Percentiles rank a stretch among this genome's conserved stretches.
These are phyloP conservation scores for Fusarium nelsonii DNA, from an alignment of 2,329 filamentous ascomycete species.

Conservation along the genomic window DNA sequence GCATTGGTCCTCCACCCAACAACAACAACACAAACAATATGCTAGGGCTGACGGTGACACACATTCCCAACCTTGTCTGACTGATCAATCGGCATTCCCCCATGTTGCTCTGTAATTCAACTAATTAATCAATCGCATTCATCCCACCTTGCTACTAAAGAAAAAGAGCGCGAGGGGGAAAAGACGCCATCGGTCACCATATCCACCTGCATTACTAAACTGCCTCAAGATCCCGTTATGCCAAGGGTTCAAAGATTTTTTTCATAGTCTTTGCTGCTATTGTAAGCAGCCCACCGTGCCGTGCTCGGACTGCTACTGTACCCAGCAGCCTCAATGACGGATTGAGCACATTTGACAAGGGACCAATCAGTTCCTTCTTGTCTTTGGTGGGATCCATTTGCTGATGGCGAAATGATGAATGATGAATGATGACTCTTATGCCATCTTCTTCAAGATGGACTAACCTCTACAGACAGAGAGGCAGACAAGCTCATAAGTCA, in stretches of 20 bases:
- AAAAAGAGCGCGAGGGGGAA: neutral
- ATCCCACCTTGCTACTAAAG: neutral
- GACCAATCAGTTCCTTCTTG: constrained; percentile 16
- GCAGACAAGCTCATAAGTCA: neutral
- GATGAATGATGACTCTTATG: constrained; percentile 47
- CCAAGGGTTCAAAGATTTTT: neutral
- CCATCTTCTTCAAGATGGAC: constrained; percentile 8
- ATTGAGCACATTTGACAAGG: neutral
- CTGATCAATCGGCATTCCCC: constrained; percentile 8
- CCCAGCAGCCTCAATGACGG: constrained; percentile 17
- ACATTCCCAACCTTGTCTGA: constrained; percentile 21
- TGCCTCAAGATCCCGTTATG: constrained; percentile 22
- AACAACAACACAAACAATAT: constrained; percentile 4
- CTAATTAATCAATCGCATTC: constrained; percentile 3
- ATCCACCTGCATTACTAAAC: constrained; percentile 31
- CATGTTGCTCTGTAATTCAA: constrained; percentile 4
- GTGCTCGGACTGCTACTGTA: constrained; percentile 15
- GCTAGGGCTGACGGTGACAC: constrained; percentile 42
- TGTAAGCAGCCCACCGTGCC: constrained; percentile 36
- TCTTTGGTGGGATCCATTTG: constrained; percentile 6
- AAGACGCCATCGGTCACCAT: constrained; percentile 15
- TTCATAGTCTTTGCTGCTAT: constrained; percentile 32
- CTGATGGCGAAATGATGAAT: constrained; percentile 9
- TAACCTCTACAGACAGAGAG: constrained; percentile 11
- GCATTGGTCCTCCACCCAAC: constrained; percentile 18